phyloP scores from a whole-genome alignment of 805 yeast genomes.

The Starmerella roubikii region DNA sequence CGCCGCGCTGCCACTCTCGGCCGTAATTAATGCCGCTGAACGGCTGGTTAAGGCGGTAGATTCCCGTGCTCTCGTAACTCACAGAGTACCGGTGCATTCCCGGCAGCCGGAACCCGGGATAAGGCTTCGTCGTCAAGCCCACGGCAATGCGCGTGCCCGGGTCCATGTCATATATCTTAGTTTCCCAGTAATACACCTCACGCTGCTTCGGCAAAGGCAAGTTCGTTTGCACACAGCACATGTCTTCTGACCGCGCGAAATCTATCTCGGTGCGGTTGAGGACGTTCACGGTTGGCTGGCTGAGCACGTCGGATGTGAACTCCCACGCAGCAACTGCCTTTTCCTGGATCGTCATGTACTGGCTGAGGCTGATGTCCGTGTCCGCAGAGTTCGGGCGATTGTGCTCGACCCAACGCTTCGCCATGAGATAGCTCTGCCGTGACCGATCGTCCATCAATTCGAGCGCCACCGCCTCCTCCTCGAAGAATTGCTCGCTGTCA shows the following conservation, averaged over 20 bases:
- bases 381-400: slow-evolving; percentile 33
- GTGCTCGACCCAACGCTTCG: slow-evolving; percentile 34
- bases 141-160: slow-evolving; percentile 41
- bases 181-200: slow-evolving; percentile 81
- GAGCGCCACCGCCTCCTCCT: slow-evolving; percentile 48
- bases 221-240: slow-evolving; percentile 52
- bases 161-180: slow-evolving; percentile 62
- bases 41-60: slow-evolving; percentile 67
- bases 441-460: slow-evolving; percentile 41
- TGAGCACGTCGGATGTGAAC: slow-evolving; percentile 39
- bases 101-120: slow-evolving; percentile 85
- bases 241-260: slow-evolving; percentile 37
- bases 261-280: slow-evolving; percentile 46
- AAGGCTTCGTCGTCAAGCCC: slow-evolving; percentile 77
- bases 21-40: slow-evolving; percentile 36
- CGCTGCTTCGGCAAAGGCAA: slow-evolving; percentile 72
- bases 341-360: slow-evolving; percentile 58
- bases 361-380: slow-evolving; percentile 39
- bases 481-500: slow-evolving; percentile 47
- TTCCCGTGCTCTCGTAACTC: slow-evolving; percentile 78
- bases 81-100: slow-evolving; percentile 79
- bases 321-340: slow-evolving; percentile 88
- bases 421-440: slow-evolving; percentile 53
- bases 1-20: slow-evolving; percentile 52
- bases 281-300: slow-evolving; percentile 42